Base-by-base conservation (phyloP, 176 grass and related monocot species). In the Rhynchospora tenuis region DNA sequence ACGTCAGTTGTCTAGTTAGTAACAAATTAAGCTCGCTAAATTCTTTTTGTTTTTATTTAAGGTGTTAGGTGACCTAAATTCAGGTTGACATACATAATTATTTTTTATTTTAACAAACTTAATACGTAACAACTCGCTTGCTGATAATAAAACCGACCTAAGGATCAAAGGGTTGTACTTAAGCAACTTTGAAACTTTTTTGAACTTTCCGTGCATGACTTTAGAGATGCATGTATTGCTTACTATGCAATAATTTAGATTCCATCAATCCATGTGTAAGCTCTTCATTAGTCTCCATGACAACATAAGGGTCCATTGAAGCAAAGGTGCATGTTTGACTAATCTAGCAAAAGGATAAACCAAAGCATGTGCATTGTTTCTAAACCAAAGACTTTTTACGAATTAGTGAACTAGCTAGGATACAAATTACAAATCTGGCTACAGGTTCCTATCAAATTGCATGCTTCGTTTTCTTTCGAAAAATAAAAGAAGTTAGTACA, bases 321-420 rank as follows among this genome's bases (percentile, higher is more conserved):
- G 50, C 73, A 77, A 77, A n/a, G 50, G 48, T 77, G 50, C 48
- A 76, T 51, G 13, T 23, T 76, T 76, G 71, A 75, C 46, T 54
- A 75, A 29, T 23, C 4, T 16, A 23, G 26, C 70, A 15, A 74
- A 27, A 77, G 24, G 26, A 31, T 77, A 56, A 77, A 56, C 23
- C 46, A 77, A 38, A 56, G 7, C 73, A 77, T 77, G 73, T 77
- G 48, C 47, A 51, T 16, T 74, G 45, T 16, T 52, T 77, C 24
- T 77, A 77, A 31, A 31, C 24, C 20, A 50, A 55, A 56, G 73
- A 77, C 73, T 56, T 31, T 56, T 16, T 5, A 5, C 54, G 47
- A 29, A 16, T 11, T 28, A 13, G 8, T 75, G 72, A 75, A 23
- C 6, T 54, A 52, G 47, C 20, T 51, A 51, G 48, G 48, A 54